Base-by-base conservation (phyloP, 1,139 yeast species). In the Candida mesenterica region DNA sequence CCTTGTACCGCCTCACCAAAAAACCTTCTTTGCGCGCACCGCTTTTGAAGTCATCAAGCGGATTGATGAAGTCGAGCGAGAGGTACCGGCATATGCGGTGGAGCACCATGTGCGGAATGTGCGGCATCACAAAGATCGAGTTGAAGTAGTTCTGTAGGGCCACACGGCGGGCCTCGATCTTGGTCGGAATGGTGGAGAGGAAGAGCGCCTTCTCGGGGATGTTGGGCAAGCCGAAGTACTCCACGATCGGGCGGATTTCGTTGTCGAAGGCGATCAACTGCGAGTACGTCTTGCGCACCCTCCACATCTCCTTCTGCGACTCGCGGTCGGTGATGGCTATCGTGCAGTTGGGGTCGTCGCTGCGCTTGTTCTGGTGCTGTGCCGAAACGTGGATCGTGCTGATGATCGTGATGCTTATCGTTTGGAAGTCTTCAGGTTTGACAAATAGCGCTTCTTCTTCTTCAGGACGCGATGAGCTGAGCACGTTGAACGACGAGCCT, bases 11-110 rank as follows among this genome's bases (percentile, higher is more conserved):
- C 42, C 86, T 73, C 5, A 86, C 64, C 38, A 87, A 61, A 48
- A 72, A 79, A 0, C 95, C 95, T 55, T 82, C 88, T 53, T 80
- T 83, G 19, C 65, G 53, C 2, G 78, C 74, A 0, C 80, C 80
- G 43, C 76, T 67, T 42, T 59, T 77, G 43, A 69, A 73, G 40
- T 77, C 75, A 50, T 78, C 81, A 38, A 79, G 61, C 2, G 88
- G 80, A 47, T 79, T 80, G 13, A 83, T 77, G 22, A 82, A 74
- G 50, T 84, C 87, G 3, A 81, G 64, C 4, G 92, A 82, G 40
- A 87, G 65, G 52, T 81, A 86, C 36, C 75, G 72, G 41, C 92
- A 81, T 24, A 85, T 64, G 28, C 72, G 59, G 37, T 68, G 66
- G 17, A 78, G 67, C 0, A 76, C 77, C 46, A 66, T 62, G 15